Evolutionary conservation across 495 filamentous ascomycete genomes (phyloP).

Genomic region (Penicillium cosmopolitanum): DNA sequence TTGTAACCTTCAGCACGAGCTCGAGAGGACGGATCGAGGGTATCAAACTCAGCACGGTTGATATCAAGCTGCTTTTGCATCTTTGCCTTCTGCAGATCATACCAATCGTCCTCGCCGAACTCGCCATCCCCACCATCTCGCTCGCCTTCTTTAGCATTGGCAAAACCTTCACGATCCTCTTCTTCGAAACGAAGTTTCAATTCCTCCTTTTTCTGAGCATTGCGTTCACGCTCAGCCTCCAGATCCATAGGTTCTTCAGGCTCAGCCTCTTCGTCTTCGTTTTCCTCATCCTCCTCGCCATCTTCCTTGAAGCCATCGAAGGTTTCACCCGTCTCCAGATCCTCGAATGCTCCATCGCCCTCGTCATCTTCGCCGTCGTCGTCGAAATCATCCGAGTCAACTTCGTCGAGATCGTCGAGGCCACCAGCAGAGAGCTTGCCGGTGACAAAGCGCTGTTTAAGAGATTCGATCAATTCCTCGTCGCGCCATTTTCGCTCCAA

Average conservation of each 20-base stretch:
- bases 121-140: constrained; percentile 65
- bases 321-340: constrained; percentile 77
- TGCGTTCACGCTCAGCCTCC: constrained; percentile 85
- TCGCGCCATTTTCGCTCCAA: constrained; percentile 85
- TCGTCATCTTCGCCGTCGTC: constrained; percentile 62
- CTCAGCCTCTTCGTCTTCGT: constrained; percentile 29
- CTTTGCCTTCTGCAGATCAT: constrained; percentile 91
- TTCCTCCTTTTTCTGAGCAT: constrained; percentile 91
- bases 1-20: constrained; percentile 83
- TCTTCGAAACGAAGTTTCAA: constrained; percentile 93
- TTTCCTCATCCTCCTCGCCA: constrained; percentile 35
- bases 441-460: constrained; percentile 75
- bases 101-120: constrained; percentile 98
- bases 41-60: constrained; percentile 89
- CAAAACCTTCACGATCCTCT: constrained; percentile 91
- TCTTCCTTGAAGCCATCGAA: constrained; percentile 51
- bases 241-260: constrained; percentile 51
- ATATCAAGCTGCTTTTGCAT: constrained; percentile 93
- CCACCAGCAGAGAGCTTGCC: constrained; percentile 56
- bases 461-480: constrained; percentile 71
- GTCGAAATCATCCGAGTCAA: constrained; percentile 44
- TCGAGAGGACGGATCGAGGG: constrained; percentile 78
- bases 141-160: constrained; percentile 77
- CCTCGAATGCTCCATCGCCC: constrained; percentile 89
- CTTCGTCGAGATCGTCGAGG: constrained; percentile 55